These are phyloP conservation scores for Leccinum boreale DNA, from an alignment of 768 basidiomycete species.

Conservation along the genomic window DNA sequence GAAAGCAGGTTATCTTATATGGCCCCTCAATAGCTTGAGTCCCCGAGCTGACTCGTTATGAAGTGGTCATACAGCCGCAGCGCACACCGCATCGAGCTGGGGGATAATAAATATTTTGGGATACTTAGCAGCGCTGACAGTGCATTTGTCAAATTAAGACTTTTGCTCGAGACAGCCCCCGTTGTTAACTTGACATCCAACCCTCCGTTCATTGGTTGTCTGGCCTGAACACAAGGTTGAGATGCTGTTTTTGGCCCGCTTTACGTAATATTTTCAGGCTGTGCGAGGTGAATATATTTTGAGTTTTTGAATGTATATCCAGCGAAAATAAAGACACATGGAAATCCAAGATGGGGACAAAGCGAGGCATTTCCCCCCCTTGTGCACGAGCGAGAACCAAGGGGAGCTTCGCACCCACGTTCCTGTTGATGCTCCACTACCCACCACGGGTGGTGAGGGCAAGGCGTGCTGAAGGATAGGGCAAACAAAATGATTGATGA, in stretches of 20 bases:
- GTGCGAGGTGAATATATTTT: not conserved
- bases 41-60: not conserved
- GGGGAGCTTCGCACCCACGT: slow-evolving; percentile 28
- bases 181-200: not conserved
- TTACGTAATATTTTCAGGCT: not conserved
- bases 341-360: slow-evolving; percentile 10
- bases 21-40: not conserved
- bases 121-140: not conserved
- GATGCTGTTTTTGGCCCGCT: not conserved
- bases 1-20: slow-evolving; percentile 1
- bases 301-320: not conserved
- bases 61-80: not conserved
- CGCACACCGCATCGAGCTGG: not conserved
- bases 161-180: not conserved
- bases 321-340: not conserved
- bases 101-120: not conserved
- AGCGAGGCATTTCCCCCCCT: slow-evolving; percentile 8
- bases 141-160: not conserved
- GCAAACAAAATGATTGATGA: not conserved
- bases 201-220: not conserved
- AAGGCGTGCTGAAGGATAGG: slow-evolving; percentile 11
- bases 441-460: slow-evolving; percentile 12
- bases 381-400: slow-evolving; percentile 11
- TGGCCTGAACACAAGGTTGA: not conserved
- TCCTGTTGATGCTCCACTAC: slow-evolving; percentile 20